Evolutionary conservation across 2,329 filamentous ascomycete species (phyloP), one percentile per base, ranked within the genome.

Genomic region (Xylariaceae sp.): DNA sequence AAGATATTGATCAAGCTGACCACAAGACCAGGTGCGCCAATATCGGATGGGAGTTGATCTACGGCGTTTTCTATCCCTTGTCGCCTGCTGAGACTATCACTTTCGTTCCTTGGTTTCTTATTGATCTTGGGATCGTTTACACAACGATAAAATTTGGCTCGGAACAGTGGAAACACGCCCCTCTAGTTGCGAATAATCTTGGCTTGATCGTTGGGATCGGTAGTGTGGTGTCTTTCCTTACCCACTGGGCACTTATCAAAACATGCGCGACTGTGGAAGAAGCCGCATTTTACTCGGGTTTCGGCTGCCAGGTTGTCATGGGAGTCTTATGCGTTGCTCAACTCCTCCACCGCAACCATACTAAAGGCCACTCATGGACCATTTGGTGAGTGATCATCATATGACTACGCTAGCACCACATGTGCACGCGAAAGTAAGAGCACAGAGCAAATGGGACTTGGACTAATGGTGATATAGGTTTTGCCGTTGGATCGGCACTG

Each of bases 21-120:
- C n/a, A n/a, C n/a, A n/a, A n/a, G 29, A 11, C 6, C 22, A 42
- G 39, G 20, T 42, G 39, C 17, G 39, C 39, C 10, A 42, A 42
- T 14, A 42, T 42, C 16, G 27, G 39, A 17, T 42, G 39, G 39
- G 39, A 42, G 29, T 17, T 42, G 11, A 16, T 19, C 4, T 42
- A 42, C 39, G 39, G 39, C 6, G 25, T 42, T 19, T 34, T 42
- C 16, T 34, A 33, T 16, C 39, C 29, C 6, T 27, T 42, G 25
- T 42, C 39, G 6, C 34, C 32, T 22, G 17, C 17, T 22, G 39
- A 42, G 25, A 42, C 21, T 16, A 27, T 19, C 5, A 34, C 39
- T 3, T 42, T 42, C 22, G 11, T 42, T 16, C 25, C 17, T 5
- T 42, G 39, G 29, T 6, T 42, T 27, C 4, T 42, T 11, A 33